These are phyloP conservation scores for Cladosporium sp. DNA, from an alignment of 2,329 filamentous ascomycete species.

Conservation along the genomic window DNA sequence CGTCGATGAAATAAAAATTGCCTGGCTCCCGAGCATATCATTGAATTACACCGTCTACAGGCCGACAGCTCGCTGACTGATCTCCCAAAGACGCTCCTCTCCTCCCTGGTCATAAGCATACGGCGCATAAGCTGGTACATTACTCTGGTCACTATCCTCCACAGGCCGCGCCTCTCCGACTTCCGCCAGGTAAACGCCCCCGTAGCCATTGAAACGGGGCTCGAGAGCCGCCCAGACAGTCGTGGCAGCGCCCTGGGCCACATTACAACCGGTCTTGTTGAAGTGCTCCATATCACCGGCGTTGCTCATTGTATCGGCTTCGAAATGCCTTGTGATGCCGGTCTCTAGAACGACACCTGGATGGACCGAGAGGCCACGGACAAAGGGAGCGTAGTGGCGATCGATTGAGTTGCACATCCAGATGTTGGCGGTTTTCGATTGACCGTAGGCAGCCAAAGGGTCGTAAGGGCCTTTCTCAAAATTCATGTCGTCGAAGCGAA, in stretches of 20 bases:
- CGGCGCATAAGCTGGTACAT: constrained; percentile 30
- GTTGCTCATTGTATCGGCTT: constrained; percentile 4
- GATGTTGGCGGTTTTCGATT: constrained; percentile 51
- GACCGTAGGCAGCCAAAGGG: constrained; percentile 39
- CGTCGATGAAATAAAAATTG: background rate
- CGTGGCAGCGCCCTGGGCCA: constrained; percentile 49
- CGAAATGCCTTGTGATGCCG: constrained; percentile 7
- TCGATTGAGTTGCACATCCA: constrained; percentile 51
- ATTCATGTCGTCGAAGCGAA: constrained; percentile 33
- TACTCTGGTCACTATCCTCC: constrained; percentile 19
- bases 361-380: constrained; percentile 41
- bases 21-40: too few relatives aligned
- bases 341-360: constrained; percentile 27
- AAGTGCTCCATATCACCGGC: constrained; percentile 13
- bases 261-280: constrained; percentile 21
- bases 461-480: constrained; percentile 21
- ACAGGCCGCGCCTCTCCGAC: constrained; percentile 34
- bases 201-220: constrained; percentile 33
- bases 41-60: constrained; percentile 9
- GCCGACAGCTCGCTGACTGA: constrained; percentile 32
- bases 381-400: constrained; percentile 39
- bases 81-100: constrained; percentile 42
- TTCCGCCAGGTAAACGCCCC: constrained; percentile 45
- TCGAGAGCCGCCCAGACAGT: constrained; percentile 41
- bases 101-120: constrained; percentile 38